Base-by-base conservation (phyloP, 345 rosid species). In the Melaleuca quinquenervia region DNA sequence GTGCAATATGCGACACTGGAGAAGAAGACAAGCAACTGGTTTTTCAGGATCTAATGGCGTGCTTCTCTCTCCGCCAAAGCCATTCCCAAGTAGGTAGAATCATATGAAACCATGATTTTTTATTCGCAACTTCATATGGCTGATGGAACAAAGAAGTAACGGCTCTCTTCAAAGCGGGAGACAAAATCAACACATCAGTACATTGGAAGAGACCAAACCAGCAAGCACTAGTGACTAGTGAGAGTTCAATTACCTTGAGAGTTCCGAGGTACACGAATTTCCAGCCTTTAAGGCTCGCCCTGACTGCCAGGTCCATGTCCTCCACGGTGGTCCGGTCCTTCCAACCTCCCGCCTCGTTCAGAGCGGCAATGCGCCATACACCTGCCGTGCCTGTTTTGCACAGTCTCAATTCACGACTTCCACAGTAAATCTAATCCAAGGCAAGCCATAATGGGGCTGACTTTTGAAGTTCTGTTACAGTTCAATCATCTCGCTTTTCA, bases 251-350 rank as follows among this genome's bases (percentile, higher is more conserved):
- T 94, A 95, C 98, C 99, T 93, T 88, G 16, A 97, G 50, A 76
- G 54, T 84, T 20, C 96, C 95, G 56, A 95, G 94, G 90, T 97
- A 97, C 49, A 97, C 86, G 50, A 97, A 97, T 84, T 95, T 94
- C 99, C 99, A 97, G 85, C 98, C 99, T 89, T 93, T 96, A 50
- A 97, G 98, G 91, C 98, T 95, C 24, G 99, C 99, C 80, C 99
- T 91, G 50, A 97, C 99, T 1, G 99, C 99, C 58, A 97, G 93
- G 84, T 97, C 99, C 99, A 97, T 97, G 78, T 97, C 99, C 87
- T 97, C 99, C 55, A 97, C 99, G 1, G 99, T 97, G 75, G 99
- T 97, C 90, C 99, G 92, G 54, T 97, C 99, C 90, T 97, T 96
- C 99, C 99, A 97, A 11, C 99, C 99, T 50, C 99, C 99, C 11